Percentiles rank a stretch among this genome's conserved stretches.
Evolutionary conservation across 1,284 basidiomycete species (phyloP).

Genomic region (Moesziomyces parantarcticus): DNA sequence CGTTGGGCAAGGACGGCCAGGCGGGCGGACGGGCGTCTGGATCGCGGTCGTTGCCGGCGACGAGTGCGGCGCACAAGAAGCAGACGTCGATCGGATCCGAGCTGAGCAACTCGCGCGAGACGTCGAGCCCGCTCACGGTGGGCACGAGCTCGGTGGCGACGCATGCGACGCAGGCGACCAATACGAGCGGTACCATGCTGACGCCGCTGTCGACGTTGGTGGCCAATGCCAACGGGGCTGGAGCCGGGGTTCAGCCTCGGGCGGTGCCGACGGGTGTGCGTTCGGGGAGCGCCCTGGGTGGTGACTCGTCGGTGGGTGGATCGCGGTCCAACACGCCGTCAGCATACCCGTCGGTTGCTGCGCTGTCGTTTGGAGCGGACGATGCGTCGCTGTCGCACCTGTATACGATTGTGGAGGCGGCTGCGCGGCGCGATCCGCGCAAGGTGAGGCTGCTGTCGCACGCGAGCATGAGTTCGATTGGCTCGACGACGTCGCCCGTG

Average conservation of each 20-base stretch:
- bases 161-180: constrained; percentile 22
- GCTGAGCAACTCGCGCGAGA: constrained; percentile 35
- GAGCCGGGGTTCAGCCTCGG: no score
- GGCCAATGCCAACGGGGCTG: not conserved
- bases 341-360: constrained; percentile 22
- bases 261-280: constrained; percentile 1
- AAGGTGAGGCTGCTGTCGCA: constrained; percentile 24
- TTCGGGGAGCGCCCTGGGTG: constrained; percentile 10
- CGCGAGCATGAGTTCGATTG: constrained; percentile 27
- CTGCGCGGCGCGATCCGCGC: constrained; percentile 49
- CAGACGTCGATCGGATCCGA: constrained; percentile 47
- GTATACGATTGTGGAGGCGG: constrained; percentile 59
- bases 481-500: constrained; percentile 12
- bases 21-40: not conserved
- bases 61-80: constrained; percentile 32
- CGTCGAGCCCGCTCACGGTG: constrained; percentile 35
- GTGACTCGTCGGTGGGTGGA: not conserved
- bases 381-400: constrained; percentile 55
- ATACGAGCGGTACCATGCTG: constrained; percentile 43
- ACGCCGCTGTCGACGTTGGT: constrained; percentile 46
- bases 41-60: not conserved
- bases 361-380: constrained; percentile 36
- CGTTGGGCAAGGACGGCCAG: not conserved
- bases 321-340: constrained; percentile 30
- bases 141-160: constrained; percentile 39